Base-by-base conservation (phyloP, 768 basidiomycete species). In the Calocera cornea region DNA sequence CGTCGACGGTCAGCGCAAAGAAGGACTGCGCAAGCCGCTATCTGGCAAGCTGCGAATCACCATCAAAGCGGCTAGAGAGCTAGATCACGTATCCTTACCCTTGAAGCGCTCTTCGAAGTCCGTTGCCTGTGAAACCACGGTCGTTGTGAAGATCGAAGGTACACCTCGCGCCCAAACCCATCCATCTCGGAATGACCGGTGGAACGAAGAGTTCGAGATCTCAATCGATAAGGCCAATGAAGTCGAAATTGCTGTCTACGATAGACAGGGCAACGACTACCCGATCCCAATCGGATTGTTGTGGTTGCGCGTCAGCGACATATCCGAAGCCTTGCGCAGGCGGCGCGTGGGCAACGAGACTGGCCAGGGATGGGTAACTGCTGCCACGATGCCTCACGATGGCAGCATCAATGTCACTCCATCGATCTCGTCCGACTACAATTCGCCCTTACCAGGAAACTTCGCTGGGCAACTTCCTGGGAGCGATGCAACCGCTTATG, bases 191-290 rank as follows among this genome's bases (percentile, higher is more conserved):
- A 97, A 89, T 33, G 97, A 98, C 77, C 87, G 90, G 50, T 99
- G 97, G 97, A 92, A 92, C 75, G 95, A 99, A 77, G 91, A 94
- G 68, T 97, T 98, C 70, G 93, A 95, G 77, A 92, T 99, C 68
- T 82, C 87, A 0, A 90, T 98, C 41, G 95, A 98, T 80, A 98
- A 98, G 77, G 95, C 95, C 16, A 97, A 95, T 75, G 97, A 99
- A 81, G 90, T 97, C 64, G 97, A 98, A 78, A 87, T 99, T 65
- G 90, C 92, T 34, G 85, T 99, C 34, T 94, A 93, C 73, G 97
- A 99, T 77, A 92, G 92, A 72, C 90, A 91, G 73, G 74, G 86
- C 67, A 91, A 93, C 69, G 79, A 80, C 16, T 84, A 92, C 71
- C 87, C 92, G 0, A 83, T 90, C 16, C 95, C 94, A 36, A 94